Base-by-base conservation (phyloP, 345 rosid genomes). In the Alliaria petiolata region DNA sequence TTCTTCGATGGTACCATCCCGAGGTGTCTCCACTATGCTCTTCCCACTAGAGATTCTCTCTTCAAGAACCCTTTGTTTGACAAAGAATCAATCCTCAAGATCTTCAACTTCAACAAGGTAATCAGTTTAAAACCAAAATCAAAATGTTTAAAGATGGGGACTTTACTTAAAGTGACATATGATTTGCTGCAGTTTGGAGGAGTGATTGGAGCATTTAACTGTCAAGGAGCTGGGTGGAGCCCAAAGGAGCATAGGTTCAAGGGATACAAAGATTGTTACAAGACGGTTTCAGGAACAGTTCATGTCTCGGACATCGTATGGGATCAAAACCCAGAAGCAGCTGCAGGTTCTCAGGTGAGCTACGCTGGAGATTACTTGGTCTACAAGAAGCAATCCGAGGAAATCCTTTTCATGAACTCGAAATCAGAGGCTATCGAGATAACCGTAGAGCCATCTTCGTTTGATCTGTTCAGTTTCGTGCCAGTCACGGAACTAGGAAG, bases 211-310 rank as follows among this genome's bases (percentile, higher is more conserved):
- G 93, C 90, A 44, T 90, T 93, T 76, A 93, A 93, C 69, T 93
- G 97, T 76, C 97, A 93, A 87, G 97, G 98, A 71, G 90, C 89
- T 15, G 97, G 96, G 0, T 93, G 98, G 98, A 86, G 84, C 69
- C 83, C 80, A 12, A 78, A 84, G 74, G 86, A 82, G 68, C 59
- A 17, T 56, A 83, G 77, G 73, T 81, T 90, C 75, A 74, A 15
- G 68, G 97, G 96, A 10, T 63, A 70, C 80, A 65, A 90, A 3
- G 87, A 84, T 25, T 90, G 96, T 80, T 90, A 85, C 85, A 81
- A 82, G 74, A 83, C 85, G 1, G 64, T 87, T 20, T 70, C 85
- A 2, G 86, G 83, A 16, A 55, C 86, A 2, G 70, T 89, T 49
- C 90, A 85, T 53, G 82, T 84, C 55, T 62, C 79, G 0, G 89